Conservation (phyloP, 1,284 basidiomycete genomes). For the Cystobasidiaceae sp. region DNA sequence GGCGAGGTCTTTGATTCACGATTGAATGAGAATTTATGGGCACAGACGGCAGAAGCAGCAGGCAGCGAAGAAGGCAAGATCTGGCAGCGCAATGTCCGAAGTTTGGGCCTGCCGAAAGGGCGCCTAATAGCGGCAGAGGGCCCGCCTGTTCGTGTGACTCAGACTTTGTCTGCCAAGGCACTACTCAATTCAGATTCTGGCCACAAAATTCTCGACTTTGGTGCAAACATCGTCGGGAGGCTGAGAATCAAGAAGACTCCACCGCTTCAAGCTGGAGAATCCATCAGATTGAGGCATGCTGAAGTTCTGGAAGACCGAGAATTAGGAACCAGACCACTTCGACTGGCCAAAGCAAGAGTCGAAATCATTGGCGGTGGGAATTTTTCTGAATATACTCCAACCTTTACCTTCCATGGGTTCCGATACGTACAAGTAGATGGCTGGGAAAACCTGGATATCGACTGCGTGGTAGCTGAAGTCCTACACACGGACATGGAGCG, state of each 20-base stretch:
- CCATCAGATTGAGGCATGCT: slow-evolving; percentile 39
- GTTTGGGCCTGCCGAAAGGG: slow-evolving; percentile 30
- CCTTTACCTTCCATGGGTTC: slow-evolving; percentile 46
- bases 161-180: slow-evolving; percentile 35
- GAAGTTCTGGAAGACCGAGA: slow-evolving; percentile 44
- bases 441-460: slow-evolving; percentile 31
- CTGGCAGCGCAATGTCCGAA: background rate
- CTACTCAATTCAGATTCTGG: slow-evolving; percentile 42
- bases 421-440: slow-evolving; percentile 37
- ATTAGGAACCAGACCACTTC: slow-evolving; percentile 41
- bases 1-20: slow-evolving; percentile 44
- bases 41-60: too few species aligned
- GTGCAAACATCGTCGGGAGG: slow-evolving; percentile 45
- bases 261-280: background rate
- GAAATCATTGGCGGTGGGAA: slow-evolving; percentile 34
- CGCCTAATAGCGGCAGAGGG: slow-evolving; percentile 39
- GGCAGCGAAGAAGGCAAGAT: too few species aligned
- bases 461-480: slow-evolving; percentile 40
- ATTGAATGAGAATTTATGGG: too few species aligned
- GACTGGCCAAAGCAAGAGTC: slow-evolving; percentile 36
- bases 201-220: slow-evolving; percentile 44
- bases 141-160: slow-evolving; percentile 41
- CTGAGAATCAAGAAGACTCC: background rate
- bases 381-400: slow-evolving; percentile 40
- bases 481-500: slow-evolving; percentile 41